Percentiles rank a stretch among this genome's conserved stretches.
phyloP scores from a whole-genome alignment of 2,329 filamentous ascomycete genomes.

The Botrytis paeoniae region DNA sequence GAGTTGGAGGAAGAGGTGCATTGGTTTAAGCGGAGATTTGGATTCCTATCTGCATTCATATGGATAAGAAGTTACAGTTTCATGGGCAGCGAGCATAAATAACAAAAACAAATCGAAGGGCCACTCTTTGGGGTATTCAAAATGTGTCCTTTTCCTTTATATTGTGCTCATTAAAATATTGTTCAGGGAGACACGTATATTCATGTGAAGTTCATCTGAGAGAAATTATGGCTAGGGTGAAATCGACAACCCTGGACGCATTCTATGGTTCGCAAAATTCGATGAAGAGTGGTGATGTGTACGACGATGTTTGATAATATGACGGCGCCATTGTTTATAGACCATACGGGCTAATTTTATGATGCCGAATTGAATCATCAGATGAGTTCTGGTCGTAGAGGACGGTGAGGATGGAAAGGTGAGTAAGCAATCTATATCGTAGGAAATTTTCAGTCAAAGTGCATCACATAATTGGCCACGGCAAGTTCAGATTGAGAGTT shows the following conservation, averaged over 20 bases:
- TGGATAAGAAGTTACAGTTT: not conserved
- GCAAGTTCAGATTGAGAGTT: not conserved
- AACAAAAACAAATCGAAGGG: not conserved
- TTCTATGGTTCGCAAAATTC: not conserved
- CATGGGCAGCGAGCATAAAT: not conserved
- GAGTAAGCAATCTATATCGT: not conserved
- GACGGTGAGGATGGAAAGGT: not conserved
- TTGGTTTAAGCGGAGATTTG: constrained; percentile 19
- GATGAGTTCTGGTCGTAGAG: not conserved
- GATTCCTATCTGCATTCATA: not conserved
- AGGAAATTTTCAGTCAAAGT: not conserved
- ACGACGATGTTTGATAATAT: not conserved
- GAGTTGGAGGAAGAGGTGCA: constrained; percentile 31
- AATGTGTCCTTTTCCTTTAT: not conserved
- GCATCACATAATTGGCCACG: not conserved
- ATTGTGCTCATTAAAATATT: not conserved
- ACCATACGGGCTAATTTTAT: not conserved
- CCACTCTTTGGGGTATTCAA: not conserved
- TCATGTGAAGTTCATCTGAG: not conserved
- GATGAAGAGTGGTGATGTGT: not conserved
- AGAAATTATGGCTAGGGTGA: not conserved
- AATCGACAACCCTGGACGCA: not conserved
- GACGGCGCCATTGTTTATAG: not conserved
- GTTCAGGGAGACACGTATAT: not conserved
- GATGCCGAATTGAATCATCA: not conserved